Evolutionary conservation across 78 protist genomes (phyloP).

Genomic region (Polysphondylium violaceum): DNA sequence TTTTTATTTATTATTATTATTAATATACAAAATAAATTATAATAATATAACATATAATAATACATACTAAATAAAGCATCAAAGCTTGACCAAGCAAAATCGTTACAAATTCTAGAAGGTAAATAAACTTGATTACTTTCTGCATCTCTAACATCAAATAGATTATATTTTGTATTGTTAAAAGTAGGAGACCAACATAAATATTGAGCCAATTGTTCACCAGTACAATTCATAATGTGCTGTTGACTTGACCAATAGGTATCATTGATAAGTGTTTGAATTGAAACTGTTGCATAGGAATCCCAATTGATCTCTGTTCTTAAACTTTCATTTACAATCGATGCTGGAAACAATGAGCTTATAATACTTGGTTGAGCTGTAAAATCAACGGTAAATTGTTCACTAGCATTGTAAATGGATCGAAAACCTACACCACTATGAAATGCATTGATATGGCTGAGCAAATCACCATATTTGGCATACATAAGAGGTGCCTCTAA

Average conservation of each 20-base stretch:
- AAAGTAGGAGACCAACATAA: constrained; percentile 36
- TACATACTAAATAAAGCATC: constrained; percentile 28
- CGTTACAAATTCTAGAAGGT: constrained; percentile 20
- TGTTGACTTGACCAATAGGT: constrained; percentile 15
- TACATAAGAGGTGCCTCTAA: constrained; percentile 52
- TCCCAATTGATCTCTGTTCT: constrained; percentile 43
- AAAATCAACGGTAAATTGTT: constrained; percentile 36
- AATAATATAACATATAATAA: neutral
- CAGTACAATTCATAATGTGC: constrained; percentile 2
- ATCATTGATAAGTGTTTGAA: neutral
- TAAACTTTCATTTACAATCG: constrained; percentile 13
- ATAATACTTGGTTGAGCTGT: constrained; percentile 35
- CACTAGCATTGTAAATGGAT: constrained; percentile 19
- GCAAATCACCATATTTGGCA: constrained; percentile 28
- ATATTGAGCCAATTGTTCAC: neutral
- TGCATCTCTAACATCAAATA: constrained; percentile 49
- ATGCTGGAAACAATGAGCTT: constrained; percentile 29
- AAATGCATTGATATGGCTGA: constrained; percentile 56
- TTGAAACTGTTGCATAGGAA: constrained; percentile 6
- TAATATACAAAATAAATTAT: neutral
- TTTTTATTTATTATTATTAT: neutral
- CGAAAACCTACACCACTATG: constrained; percentile 57
- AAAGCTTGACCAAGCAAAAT: constrained; percentile 54
- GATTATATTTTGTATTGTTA: constrained; percentile 28
- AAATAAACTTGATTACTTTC: neutral